Conservation (phyloP, 176 grass and related monocot species). For the Neostapfia colusana region DNA sequence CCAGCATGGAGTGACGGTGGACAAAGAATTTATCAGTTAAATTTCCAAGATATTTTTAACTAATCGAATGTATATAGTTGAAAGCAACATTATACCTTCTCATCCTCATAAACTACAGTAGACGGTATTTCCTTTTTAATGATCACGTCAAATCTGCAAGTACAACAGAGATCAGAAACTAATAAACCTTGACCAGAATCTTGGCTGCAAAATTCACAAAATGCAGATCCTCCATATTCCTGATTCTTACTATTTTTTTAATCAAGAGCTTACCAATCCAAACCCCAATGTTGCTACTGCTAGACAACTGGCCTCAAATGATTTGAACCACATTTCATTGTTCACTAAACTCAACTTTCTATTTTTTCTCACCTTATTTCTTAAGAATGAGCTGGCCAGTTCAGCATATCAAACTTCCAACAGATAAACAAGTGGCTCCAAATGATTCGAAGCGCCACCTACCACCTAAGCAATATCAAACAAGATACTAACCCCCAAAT, state of each 20-base stretch:
- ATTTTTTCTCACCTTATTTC: no score
- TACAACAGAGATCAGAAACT: slow-evolving; percentile 40
- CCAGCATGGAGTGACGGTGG: no score
- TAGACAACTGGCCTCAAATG: background rate
- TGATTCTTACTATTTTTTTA: background rate
- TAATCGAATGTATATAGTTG: slow-evolving; percentile 2
- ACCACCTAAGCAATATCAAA: background rate
- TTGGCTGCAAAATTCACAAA: background rate
- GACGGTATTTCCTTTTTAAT: slow-evolving; percentile 94
- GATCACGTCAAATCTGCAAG: slow-evolving; percentile 93
- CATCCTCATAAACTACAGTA: slow-evolving; percentile 80
- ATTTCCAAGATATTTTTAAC: background rate
- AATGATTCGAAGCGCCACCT: background rate
- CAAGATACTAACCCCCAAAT: background rate
- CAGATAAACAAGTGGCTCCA: background rate
- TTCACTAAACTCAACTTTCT: background rate
- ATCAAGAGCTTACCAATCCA: slow-evolving; percentile 17
- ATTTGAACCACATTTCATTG: background rate
- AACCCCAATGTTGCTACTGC: background rate
- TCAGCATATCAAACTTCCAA: background rate
- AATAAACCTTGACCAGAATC: slow-evolving; percentile 8
- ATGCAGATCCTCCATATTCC: slow-evolving; percentile 11
- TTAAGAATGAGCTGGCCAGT: no score
- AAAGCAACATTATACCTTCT: slow-evolving; percentile 55
- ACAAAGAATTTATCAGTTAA: background rate